These are phyloP conservation scores for Candida glaebosa DNA, from an alignment of 805 yeast genomes.

Conservation along the genomic window DNA sequence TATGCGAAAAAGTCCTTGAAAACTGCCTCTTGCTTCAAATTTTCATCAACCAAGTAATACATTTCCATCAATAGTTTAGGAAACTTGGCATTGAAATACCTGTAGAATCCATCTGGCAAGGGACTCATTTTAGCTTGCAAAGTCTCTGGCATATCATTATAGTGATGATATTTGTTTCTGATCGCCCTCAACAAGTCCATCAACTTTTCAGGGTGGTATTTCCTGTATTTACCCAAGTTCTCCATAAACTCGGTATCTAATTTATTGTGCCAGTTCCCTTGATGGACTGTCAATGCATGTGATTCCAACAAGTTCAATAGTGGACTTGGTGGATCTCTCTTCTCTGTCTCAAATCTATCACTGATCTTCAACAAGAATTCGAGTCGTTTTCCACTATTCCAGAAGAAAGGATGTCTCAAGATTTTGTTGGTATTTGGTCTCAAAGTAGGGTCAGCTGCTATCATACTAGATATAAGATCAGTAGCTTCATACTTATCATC, in stretches of 20 bases:
- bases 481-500: slow-evolving; percentile 58
- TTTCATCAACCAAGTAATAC: slow-evolving; percentile 56
- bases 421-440: slow-evolving; percentile 73
- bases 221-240: slow-evolving; percentile 86
- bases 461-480: slow-evolving; percentile 73
- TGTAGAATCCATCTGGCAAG: slow-evolving; percentile 79
- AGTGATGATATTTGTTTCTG: slow-evolving; percentile 93
- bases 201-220: slow-evolving; percentile 72
- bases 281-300: slow-evolving; percentile 45
- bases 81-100: slow-evolving; percentile 69
- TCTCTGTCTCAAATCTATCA: slow-evolving; percentile 85
- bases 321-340: slow-evolving; percentile 72
- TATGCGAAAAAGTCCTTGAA: slow-evolving; percentile 38
- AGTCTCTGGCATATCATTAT: slow-evolving; percentile 75
- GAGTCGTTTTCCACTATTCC: slow-evolving; percentile 70
- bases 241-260: slow-evolving; percentile 74
- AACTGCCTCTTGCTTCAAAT: slow-evolving; percentile 62
- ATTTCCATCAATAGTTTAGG: slow-evolving; percentile 77
- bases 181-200: slow-evolving; percentile 87
- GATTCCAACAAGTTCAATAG: slow-evolving; percentile 54
- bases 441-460: slow-evolving; percentile 55
- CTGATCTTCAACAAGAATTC: slow-evolving; percentile 85
- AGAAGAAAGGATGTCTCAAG: slow-evolving; percentile 83
- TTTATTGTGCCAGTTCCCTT: slow-evolving; percentile 71
- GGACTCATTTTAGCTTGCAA: slow-evolving; percentile 69